phyloP scores from a whole-genome alignment of 495 filamentous ascomycete genomes.

The Penicillium daleae region DNA sequence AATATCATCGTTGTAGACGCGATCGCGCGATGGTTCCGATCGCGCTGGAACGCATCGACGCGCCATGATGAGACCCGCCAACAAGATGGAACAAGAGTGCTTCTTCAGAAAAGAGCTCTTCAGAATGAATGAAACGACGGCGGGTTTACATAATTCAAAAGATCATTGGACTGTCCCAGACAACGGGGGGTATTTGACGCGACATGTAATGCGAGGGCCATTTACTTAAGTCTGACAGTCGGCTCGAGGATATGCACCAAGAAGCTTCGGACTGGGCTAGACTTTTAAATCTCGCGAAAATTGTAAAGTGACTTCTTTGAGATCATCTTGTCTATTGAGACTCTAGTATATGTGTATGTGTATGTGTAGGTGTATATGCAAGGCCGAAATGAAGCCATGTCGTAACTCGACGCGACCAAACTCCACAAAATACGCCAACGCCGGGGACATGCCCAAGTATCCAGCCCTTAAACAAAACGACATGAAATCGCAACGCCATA shows the following conservation, averaged over 20 bases:
- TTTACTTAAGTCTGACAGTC: not conserved
- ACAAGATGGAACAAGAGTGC: too few relatives aligned
- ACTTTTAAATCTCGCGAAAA: not conserved
- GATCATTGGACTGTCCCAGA: too few relatives aligned
- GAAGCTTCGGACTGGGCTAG: too few relatives aligned
- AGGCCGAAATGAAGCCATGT: not conserved
- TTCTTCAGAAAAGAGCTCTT: too few relatives aligned
- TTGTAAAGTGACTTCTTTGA: not conserved
- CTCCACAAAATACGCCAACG: conserved; percentile 2
- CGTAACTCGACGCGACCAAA: not conserved
- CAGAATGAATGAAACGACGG: too few relatives aligned
- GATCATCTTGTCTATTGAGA: not conserved
- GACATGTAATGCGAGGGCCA: not conserved
- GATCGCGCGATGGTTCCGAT: too few relatives aligned
- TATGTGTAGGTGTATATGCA: not conserved
- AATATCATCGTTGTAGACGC: too few relatives aligned
- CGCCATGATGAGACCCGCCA: not conserved
- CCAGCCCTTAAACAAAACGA: not conserved
- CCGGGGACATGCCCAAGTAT: conserved; percentile 5
- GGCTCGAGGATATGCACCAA: not conserved
- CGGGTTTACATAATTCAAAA: too few relatives aligned
- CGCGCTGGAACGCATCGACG: too few relatives aligned
- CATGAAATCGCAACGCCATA: not conserved
- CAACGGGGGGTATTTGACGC: not conserved
- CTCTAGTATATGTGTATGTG: not conserved